Evolutionary conservation across 768 basidiomycete species (phyloP).

Genomic region (Tricholoma sp.): DNA sequence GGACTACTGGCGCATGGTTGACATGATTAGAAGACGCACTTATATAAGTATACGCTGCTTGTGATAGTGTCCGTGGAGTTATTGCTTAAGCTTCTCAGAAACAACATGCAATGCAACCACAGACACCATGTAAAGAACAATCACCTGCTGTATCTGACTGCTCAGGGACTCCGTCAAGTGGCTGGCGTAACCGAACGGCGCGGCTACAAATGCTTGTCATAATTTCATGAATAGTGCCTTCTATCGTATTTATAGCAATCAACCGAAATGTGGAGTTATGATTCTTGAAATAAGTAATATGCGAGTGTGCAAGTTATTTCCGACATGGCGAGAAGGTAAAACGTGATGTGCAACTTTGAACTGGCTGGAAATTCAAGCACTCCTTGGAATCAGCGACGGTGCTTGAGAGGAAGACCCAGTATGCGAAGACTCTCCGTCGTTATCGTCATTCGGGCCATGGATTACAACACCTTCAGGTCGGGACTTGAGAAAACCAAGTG

Average conservation of each 20-base stretch:
- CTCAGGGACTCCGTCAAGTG: too few relatives aligned
- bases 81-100: too few relatives aligned
- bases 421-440: neutral
- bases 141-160: too few relatives aligned
- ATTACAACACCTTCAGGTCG: slow-evolving; percentile 10
- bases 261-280: neutral
- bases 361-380: neutral
- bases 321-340: neutral
- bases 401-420: neutral
- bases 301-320: neutral
- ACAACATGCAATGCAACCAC: too few relatives aligned
- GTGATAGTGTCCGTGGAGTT: too few relatives aligned
- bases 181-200: too few relatives aligned
- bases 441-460: slow-evolving; percentile 6
- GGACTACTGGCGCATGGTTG: too few relatives aligned
- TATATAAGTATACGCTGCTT: too few relatives aligned
- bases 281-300: neutral
- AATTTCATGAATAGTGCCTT: neutral
- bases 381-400: neutral
- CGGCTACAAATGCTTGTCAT: too few relatives aligned
- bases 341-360: neutral
- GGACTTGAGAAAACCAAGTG: slow-evolving; percentile 36
- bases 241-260: neutral
- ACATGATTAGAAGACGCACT: too few relatives aligned
- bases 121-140: too few relatives aligned